A percentile compares a stretch with the other conserved stretches of the same genome.
Evolutionary conservation across 164 flowering plant genomes (phyloP).

Genomic region (Tinospora cordifolia): DNA sequence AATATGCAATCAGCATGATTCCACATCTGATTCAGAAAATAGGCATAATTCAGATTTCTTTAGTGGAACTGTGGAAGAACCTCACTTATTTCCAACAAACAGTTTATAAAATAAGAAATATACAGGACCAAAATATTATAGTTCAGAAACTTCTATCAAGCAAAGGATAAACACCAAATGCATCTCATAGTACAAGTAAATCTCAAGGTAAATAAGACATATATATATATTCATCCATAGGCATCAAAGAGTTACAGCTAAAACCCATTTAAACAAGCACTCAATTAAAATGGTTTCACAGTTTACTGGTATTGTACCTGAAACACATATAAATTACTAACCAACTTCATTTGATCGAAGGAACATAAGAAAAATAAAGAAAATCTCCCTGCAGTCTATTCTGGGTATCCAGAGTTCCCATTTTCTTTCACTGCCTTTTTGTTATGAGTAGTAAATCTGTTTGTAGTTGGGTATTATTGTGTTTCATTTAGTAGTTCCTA

Average conservation of each 20-base stretch:
- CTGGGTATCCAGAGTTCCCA: too few species aligned
- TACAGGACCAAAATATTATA: neutral
- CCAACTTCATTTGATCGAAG: too few species aligned
- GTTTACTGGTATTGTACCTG: neutral
- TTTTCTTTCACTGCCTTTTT: too few species aligned
- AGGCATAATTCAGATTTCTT: conserved; percentile 4
- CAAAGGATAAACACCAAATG: neutral
- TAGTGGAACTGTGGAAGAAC: neutral
- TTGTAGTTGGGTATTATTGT: too few species aligned
- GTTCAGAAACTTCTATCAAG: neutral
- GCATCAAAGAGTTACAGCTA: neutral
- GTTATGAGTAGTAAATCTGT: too few species aligned
- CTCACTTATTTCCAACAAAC: neutral
- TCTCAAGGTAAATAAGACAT: neutral
- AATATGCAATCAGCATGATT: conserved; percentile 73
- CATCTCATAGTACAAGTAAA: neutral
- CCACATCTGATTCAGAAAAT: conserved; percentile 73
- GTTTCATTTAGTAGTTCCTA: too few species aligned
- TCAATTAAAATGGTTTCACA: neutral
- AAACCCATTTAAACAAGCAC: neutral
- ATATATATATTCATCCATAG: neutral
- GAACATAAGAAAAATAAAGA: too few species aligned
- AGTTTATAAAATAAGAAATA: neutral
- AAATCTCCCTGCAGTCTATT: too few species aligned
- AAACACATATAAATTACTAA: neutral